Base-by-base conservation (phyloP, 306 rosid genomes). In the Carpinus fangiana region DNA sequence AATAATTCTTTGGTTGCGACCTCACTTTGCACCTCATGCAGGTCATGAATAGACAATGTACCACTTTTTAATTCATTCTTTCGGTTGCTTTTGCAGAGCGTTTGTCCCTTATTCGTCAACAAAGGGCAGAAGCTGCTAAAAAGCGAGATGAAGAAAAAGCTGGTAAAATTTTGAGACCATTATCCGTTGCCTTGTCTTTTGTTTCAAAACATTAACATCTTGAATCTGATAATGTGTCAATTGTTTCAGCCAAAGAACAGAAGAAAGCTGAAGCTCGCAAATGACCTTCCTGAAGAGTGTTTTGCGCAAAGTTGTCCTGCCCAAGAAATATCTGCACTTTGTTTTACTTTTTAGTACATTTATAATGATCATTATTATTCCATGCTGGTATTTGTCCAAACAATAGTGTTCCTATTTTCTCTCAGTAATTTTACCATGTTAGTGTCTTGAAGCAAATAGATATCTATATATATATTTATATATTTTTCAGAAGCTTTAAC, bases 111-210 rank as follows among this genome's bases (percentile, higher is more conserved):
- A 89, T 92, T 76, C 88, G 98, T 5, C 89, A 89, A 80, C 92
- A 94, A 80, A 89, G 97, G 89, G 94, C 86, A 45, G 98, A 94
- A 61, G 98, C 98, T 81, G 96, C 98, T 67, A 89, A 81, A 75
- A 94, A 90, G 87, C 78, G 96, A 72, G 91, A 90, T 62, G 97
- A 94, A 85, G 98, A 92, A 80, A 92, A 87, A 74, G 91, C 94
- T 70, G 96, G 98, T 92, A 87, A 67, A 80, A 46, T 77, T 59
- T 34, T 71, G 38, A 50, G 16, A 76, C 65, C 23, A 54, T 65
- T 14, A 54, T 61, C 51, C 36, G 31, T 76, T 60, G 8, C 21
- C 62, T 48, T 46, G 60, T 66, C 51, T 51, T n/a, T 53, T 23
- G 57, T 52, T 52, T 65, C 18, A 38, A n/a, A n/a, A 68, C 23